Conservation (phyloP, 805 yeast genomes). For the Barnettozyma vustinii region DNA sequence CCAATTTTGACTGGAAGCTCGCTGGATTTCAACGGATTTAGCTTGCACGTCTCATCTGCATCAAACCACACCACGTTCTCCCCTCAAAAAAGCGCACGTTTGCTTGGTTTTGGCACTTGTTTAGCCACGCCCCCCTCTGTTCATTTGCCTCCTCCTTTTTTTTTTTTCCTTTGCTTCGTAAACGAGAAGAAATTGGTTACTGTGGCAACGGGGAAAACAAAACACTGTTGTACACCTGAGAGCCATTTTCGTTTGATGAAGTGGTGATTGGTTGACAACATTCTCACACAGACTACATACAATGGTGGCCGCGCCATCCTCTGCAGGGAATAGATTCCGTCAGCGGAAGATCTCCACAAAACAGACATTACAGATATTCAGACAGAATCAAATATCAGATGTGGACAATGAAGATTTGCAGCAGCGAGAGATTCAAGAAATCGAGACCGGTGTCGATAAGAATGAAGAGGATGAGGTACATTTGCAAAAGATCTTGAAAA, state of each 20-base stretch:
- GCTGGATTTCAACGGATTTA: conserved; percentile 2
- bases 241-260: not conserved
- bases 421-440: conserved; percentile 80
- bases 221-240: not conserved
- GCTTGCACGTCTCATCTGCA: not conserved
- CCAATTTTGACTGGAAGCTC: not conserved
- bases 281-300: not conserved
- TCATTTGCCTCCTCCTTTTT: conserved; percentile 3
- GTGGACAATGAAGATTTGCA: conserved; percentile 64
- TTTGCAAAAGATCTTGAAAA: conserved; percentile 84
- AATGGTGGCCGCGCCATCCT: conserved; percentile 18
- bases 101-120: not conserved
- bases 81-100: not conserved
- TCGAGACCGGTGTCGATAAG: conserved; percentile 97
- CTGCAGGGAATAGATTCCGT: conserved; percentile 54
- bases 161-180: not conserved
- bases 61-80: not conserved
- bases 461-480: conserved; percentile 97
- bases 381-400: conserved; percentile 76
- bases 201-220: not conserved
- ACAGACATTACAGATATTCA: conserved; percentile 72
- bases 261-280: not conserved
- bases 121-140: not conserved
- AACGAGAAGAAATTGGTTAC: not conserved
- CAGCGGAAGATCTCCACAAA: conserved; percentile 93